These are phyloP conservation scores for Kodamaea laetipori DNA, from an alignment of 805 yeast genomes.

Conservation along the genomic window DNA sequence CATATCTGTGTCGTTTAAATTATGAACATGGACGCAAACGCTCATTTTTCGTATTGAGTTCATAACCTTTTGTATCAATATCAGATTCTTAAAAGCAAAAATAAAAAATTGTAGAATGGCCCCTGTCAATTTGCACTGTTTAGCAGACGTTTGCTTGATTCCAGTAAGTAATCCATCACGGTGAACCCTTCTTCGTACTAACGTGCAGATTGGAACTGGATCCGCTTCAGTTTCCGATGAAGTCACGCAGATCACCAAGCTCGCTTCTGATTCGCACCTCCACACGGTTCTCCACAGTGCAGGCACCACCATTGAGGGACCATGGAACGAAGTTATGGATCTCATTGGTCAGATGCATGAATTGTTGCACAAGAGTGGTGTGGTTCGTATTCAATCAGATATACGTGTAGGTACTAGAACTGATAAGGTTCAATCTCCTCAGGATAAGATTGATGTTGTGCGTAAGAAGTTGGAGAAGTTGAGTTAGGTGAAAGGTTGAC, in stretches of 20 bases:
- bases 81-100: neutral
- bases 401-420: slow-evolving; percentile 84
- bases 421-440: slow-evolving; percentile 71
- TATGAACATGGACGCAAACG: too few species aligned
- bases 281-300: slow-evolving; percentile 82
- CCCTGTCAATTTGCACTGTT: slow-evolving; percentile 50
- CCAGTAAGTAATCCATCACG: slow-evolving; percentile 63
- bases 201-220: slow-evolving; percentile 67
- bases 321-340: slow-evolving; percentile 86
- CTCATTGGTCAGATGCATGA: slow-evolving; percentile 79
- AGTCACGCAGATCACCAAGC: slow-evolving; percentile 66
- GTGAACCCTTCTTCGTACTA: slow-evolving; percentile 9
- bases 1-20: too few species aligned
- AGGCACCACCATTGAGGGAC: slow-evolving; percentile 89
- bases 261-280: slow-evolving; percentile 62
- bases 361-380: slow-evolving; percentile 67
- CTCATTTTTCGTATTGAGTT: neutral
- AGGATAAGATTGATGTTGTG: slow-evolving; percentile 70
- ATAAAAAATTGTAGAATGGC: slow-evolving; percentile 4
- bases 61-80: neutral
- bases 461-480: slow-evolving; percentile 43
- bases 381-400: slow-evolving; percentile 80
- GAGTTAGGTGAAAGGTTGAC: neutral
- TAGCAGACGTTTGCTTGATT: slow-evolving; percentile 83
- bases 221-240: slow-evolving; percentile 80